Percentiles rank a stretch among this genome's conserved stretches.
Evolutionary conservation across 805 yeast genomes (phyloP).

Genomic region (Alloascoidea africana): DNA sequence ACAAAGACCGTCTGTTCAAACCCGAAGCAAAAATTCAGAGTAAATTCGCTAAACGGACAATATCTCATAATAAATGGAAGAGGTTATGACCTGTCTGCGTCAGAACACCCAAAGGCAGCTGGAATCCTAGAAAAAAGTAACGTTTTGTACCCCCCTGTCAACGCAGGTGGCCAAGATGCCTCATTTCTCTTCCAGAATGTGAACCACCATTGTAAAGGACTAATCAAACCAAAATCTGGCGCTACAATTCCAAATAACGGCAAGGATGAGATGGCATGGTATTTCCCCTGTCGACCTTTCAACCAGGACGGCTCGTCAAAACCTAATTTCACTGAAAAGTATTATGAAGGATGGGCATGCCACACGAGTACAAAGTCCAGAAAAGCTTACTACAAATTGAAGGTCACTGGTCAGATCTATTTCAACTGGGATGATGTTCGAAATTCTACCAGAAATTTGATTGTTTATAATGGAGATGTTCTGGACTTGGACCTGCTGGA

Average conservation of each 20-base stretch:
- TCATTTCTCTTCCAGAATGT: conserved; percentile 69
- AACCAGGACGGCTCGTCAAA: conserved; percentile 55
- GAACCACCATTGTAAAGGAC: conserved; percentile 64
- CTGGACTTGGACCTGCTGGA: conserved; percentile 63
- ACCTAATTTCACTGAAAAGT: conserved; percentile 46
- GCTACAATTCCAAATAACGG: conserved; percentile 53
- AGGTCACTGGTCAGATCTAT: conserved; percentile 58
- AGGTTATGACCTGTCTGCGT: conserved; percentile 45
- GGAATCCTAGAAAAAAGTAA: conserved; percentile 51
- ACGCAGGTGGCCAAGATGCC: conserved; percentile 41
- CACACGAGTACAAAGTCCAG: conserved; percentile 68
- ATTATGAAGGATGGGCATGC: conserved; percentile 82
- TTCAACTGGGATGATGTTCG: conserved; percentile 83
- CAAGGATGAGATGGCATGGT: conserved; percentile 71
- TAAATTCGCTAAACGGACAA: conserved; percentile 34
- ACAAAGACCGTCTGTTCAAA: conserved; percentile 50
- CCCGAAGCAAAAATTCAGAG: conserved; percentile 28
- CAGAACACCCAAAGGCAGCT: conserved; percentile 54
- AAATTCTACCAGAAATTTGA: conserved; percentile 55
- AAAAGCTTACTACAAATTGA: conserved; percentile 42
- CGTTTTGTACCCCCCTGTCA: conserved; percentile 52
- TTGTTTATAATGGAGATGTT: conserved; percentile 83
- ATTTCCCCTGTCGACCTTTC: conserved; percentile 79
- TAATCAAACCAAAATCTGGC: conserved; percentile 50
- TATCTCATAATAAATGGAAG: conserved; percentile 60